Percentiles rank a stretch among this genome's conserved stretches.
These are phyloP conservation scores for Prunus armeniaca DNA, from an alignment of 306 rosid species.

Conservation along the genomic window DNA sequence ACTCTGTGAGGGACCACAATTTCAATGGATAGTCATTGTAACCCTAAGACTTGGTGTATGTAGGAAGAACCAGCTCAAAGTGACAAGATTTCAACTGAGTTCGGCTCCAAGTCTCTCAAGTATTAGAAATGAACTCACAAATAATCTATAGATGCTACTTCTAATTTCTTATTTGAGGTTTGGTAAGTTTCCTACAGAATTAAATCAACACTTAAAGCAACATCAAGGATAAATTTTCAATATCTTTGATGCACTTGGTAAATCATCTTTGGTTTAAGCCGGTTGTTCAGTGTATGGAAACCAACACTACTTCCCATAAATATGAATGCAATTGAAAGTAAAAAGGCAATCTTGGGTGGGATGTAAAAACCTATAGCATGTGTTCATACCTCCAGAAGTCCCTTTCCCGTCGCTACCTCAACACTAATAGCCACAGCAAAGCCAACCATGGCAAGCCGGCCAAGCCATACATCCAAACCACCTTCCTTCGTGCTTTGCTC, in stretches of 20 bases:
- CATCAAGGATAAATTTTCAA: background rate
- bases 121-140: background rate
- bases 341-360: background rate
- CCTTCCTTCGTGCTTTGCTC: constrained; percentile 65
- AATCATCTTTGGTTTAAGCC: background rate
- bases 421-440: constrained; percentile 71
- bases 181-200: background rate
- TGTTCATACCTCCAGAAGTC: constrained; percentile 76
- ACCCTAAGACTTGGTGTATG: background rate
- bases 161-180: background rate
- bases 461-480: constrained; percentile 79
- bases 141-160: background rate
- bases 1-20: background rate
- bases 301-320: constrained; percentile 13
- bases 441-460: constrained; percentile 89
- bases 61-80: background rate
- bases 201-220: background rate
- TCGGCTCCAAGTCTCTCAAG: background rate
- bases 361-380: background rate
- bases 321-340: constrained; percentile 18
- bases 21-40: background rate
- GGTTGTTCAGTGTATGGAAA: background rate
- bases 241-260: background rate
- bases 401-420: constrained; percentile 85
- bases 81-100: background rate